These are phyloP conservation scores for Fusarium irregulare DNA, from an alignment of 2,329 filamentous ascomycete species.

Conservation along the genomic window DNA sequence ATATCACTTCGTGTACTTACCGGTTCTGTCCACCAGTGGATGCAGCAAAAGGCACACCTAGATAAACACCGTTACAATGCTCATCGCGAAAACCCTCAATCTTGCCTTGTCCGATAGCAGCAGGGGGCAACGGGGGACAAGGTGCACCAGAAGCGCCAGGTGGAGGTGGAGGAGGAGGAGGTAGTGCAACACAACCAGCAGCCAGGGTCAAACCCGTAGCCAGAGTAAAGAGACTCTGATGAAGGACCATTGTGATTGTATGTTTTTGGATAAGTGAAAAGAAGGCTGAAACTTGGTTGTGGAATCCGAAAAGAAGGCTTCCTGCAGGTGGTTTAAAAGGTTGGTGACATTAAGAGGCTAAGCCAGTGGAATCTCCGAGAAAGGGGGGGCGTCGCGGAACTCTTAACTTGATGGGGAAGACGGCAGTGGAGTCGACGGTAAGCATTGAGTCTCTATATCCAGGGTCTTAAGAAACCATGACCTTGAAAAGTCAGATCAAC, in stretches of 20 bases:
- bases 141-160: background rate
- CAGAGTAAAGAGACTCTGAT: constrained; percentile 11
- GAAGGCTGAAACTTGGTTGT: background rate
- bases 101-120: constrained; percentile 45
- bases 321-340: constrained; percentile 1
- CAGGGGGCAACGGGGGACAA: constrained; percentile 16
- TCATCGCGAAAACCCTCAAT: constrained; percentile 53
- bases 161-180: background rate
- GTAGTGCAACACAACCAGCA: constrained; percentile 21
- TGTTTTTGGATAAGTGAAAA: background rate
- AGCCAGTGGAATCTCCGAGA: constrained; percentile 16
- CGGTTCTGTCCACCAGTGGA: constrained; percentile 55
- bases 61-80: constrained; percentile 50
- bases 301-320: background rate
- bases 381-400: background rate
- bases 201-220: constrained; percentile 32
- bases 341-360: background rate
- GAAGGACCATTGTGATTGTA: constrained; percentile 33
- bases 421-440: constrained; percentile 10
- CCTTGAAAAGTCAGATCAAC: background rate
- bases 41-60: constrained; percentile 55
- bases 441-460: background rate
- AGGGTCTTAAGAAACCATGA: background rate
- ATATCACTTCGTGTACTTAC: constrained; percentile 4
- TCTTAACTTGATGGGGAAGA: constrained; percentile 7